Evolutionary conservation across 2,329 filamentous ascomycete genomes (phyloP).

Genomic region (Microsporum canis): DNA sequence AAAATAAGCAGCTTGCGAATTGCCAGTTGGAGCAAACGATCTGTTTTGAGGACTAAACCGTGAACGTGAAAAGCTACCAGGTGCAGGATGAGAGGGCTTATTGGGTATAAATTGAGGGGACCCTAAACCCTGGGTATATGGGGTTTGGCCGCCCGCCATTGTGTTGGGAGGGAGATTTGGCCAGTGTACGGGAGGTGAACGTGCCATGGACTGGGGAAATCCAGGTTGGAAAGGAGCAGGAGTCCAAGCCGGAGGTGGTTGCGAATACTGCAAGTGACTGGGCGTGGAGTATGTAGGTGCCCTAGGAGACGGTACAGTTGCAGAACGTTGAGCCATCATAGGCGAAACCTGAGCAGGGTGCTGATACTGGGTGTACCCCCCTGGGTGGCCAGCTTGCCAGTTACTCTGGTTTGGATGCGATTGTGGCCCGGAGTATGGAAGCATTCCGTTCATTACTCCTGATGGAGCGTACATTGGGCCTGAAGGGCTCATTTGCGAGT

Average conservation of each 20-base stretch:
- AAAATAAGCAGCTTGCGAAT: constrained; percentile 23
- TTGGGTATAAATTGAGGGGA: constrained; percentile 53
- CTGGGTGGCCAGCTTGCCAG: constrained; percentile 28
- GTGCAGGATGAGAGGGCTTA: constrained; percentile 65
- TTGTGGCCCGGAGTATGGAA: constrained; percentile 27
- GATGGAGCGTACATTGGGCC: constrained; percentile 25
- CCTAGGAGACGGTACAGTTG: constrained; percentile 28
- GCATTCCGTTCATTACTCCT: constrained; percentile 23
- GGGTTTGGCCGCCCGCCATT: constrained; percentile 30
- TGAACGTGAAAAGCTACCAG: constrained; percentile 71
- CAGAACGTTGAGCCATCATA: constrained; percentile 28
- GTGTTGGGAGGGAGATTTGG: constrained; percentile 27
- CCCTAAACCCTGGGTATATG: constrained; percentile 70
- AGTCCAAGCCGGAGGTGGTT: constrained; percentile 24
- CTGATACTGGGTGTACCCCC: constrained; percentile 20
- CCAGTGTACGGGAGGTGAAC: constrained; percentile 30
- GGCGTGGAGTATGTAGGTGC: constrained; percentile 29
- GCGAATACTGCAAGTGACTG: constrained; percentile 24
- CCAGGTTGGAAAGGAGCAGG: constrained; percentile 22
- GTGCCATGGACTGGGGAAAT: constrained; percentile 15
- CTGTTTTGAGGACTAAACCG: constrained; percentile 92
- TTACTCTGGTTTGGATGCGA: constrained; percentile 25
- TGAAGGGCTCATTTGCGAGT: constrained; percentile 22
- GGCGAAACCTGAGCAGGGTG: constrained; percentile 26
- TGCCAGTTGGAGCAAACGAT: constrained; percentile 63